A percentile compares a stretch with the other conserved stretches of the same genome.
Evolutionary conservation across 352 stramenopile species (phyloP).

Genomic region (Detonula confervacea): DNA sequence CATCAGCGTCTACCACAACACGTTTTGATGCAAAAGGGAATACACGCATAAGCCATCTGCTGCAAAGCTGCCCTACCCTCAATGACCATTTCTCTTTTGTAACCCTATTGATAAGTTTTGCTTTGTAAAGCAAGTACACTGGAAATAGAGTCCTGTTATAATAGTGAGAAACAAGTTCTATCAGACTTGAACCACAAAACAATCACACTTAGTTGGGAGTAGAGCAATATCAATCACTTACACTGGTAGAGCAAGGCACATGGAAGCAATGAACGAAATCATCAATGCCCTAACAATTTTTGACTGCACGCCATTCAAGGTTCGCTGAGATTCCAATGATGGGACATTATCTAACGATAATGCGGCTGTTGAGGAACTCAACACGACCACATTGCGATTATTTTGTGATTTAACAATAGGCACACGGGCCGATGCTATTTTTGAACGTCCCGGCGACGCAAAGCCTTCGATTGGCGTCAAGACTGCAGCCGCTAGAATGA

Average conservation of each 20-base stretch:
- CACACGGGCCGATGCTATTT: background rate
- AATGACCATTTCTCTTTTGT: constrained; percentile 62
- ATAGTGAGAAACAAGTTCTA: constrained; percentile 34
- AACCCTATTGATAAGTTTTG: constrained; percentile 54
- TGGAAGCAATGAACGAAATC: constrained; percentile 69
- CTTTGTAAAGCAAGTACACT: constrained; percentile 47
- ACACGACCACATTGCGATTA: constrained; percentile 2
- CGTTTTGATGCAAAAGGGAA: constrained; percentile 73
- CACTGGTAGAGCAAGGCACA: constrained; percentile 76
- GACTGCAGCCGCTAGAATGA: constrained; percentile 13
- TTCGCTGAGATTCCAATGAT: background rate
- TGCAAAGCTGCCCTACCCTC: constrained; percentile 70
- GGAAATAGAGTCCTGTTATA: constrained; percentile 41
- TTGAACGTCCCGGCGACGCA: constrained; percentile 1
- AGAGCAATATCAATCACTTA: too few species aligned
- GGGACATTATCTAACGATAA: constrained; percentile 15
- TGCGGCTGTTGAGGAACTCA: constrained; percentile 25
- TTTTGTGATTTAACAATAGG: background rate
- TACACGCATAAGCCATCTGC: constrained; percentile 72
- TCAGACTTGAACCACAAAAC: constrained; percentile 19
- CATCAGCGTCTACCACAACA: constrained; percentile 43
- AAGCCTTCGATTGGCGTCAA: constrained; percentile 7
- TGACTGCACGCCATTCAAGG: constrained; percentile 36
- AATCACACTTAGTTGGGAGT: too few species aligned
- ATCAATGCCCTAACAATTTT: constrained; percentile 48